phyloP scores from a whole-genome alignment of 805 yeast species.

The Ogataea allantospora region DNA sequence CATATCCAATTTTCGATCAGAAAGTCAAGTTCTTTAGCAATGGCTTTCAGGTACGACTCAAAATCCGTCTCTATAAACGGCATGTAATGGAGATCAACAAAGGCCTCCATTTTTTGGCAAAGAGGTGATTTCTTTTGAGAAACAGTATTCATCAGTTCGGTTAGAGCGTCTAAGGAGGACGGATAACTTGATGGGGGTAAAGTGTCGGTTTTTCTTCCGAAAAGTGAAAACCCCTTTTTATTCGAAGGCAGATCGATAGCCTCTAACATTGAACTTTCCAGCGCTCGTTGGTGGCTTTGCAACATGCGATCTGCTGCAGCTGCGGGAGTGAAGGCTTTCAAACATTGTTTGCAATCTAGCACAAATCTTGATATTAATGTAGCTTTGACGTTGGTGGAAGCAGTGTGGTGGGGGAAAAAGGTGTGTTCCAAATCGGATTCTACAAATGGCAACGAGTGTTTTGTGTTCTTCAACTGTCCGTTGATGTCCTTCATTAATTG shows the following conservation, averaged over 20 bases:
- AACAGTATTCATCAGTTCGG: not conserved
- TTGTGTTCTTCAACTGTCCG: not conserved
- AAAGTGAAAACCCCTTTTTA: not conserved
- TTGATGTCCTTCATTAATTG: slow-evolving; percentile 5
- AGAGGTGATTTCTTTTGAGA: not conserved
- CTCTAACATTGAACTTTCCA: not conserved
- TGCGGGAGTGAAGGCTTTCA: not conserved
- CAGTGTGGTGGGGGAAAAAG: not conserved
- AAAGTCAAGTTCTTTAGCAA: slow-evolving; percentile 9
- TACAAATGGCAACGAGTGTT: not conserved
- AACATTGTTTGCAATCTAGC: not conserved
- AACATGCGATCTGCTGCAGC: not conserved
- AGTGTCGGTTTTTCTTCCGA: not conserved
- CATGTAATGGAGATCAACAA: slow-evolving; percentile 8
- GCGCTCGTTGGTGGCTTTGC: not conserved
- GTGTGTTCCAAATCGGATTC: slow-evolving; percentile 4
- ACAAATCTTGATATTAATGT: slow-evolving; percentile 1
- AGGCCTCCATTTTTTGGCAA: not conserved
- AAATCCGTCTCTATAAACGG: slow-evolving; percentile 16
- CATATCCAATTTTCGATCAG: slow-evolving; percentile 10
- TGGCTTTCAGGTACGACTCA: slow-evolving; percentile 5
- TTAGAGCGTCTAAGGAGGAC: not conserved
- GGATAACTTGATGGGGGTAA: not conserved
- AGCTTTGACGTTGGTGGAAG: slow-evolving; percentile 1
- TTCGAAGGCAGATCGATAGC: not conserved